Conservation (phyloP, 2,329 filamentous ascomycete species). For the Leptoxyphium fumago region DNA sequence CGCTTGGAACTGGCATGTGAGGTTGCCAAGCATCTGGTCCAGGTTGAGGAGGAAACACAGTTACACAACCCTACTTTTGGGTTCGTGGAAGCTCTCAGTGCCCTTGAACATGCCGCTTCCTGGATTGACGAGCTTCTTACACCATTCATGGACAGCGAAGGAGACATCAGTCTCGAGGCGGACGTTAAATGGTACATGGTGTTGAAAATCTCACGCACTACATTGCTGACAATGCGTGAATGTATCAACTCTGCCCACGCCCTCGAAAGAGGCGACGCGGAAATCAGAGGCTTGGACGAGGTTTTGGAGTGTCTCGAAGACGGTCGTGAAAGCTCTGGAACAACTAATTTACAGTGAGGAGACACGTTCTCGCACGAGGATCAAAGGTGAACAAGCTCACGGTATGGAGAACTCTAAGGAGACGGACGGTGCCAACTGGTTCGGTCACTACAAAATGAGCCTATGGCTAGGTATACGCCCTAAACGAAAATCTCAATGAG, state of each 20-base stretch:
- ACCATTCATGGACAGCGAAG: neutral
- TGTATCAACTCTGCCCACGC: neutral
- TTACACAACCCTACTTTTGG: neutral
- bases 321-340: neutral
- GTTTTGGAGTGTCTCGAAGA: neutral
- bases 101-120: neutral
- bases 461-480: too few relatives aligned
- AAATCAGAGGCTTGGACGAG: neutral
- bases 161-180: neutral
- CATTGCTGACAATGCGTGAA: neutral
- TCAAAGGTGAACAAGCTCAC: too few relatives aligned
- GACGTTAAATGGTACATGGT: neutral
- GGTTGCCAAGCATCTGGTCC: neutral
- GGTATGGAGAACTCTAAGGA: too few relatives aligned
- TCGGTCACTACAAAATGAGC: too few relatives aligned
- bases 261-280: neutral
- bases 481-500: too few relatives aligned
- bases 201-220: neutral
- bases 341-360: too few relatives aligned
- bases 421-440: too few relatives aligned
- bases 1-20: neutral
- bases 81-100: neutral
- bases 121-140: neutral
- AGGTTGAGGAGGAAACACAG: neutral
- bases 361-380: too few relatives aligned